Evolutionary conservation across 768 basidiomycete species (phyloP).

Genomic region (Boletus patriciae): DNA sequence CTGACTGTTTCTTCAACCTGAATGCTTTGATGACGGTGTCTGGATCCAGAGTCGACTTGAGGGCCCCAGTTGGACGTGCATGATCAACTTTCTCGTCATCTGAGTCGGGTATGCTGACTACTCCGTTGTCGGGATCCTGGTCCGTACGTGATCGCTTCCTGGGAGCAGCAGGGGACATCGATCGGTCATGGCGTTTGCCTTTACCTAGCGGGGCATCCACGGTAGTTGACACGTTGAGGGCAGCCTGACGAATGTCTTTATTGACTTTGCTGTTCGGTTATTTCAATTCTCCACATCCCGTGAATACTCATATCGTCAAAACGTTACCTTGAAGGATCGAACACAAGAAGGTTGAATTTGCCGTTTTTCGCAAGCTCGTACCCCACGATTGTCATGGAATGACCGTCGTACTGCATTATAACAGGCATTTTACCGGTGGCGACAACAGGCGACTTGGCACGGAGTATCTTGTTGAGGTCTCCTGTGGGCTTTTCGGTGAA

Average conservation of each 20-base stretch:
- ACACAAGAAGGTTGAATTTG: constrained; percentile 62
- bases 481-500: constrained; percentile 47
- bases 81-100: constrained; percentile 8
- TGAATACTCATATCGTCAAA: constrained; percentile 2
- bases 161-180: constrained; percentile 17
- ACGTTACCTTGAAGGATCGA: constrained; percentile 72
- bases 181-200: constrained; percentile 24
- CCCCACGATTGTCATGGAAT: constrained; percentile 86
- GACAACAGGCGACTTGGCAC: constrained; percentile 49
- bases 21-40: constrained; percentile 46
- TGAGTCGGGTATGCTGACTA: constrained; percentile 25
- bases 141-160: constrained; percentile 31
- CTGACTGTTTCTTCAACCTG: constrained; percentile 50
- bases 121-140: constrained; percentile 27
- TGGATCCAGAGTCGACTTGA: constrained; percentile 26
- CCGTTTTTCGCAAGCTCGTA: constrained; percentile 68
- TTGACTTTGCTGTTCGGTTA: constrained; percentile 10
- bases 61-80: not conserved
- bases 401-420: constrained; percentile 79
- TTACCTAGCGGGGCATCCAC: constrained; percentile 9
- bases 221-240: constrained; percentile 9
- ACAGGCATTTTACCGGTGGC: constrained; percentile 72
- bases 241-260: constrained; percentile 22
- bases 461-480: constrained; percentile 54
- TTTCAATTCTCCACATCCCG: constrained; percentile 1